Conservation (phyloP, 2,329 filamentous ascomycete genomes). For the Exophiala spinifera region DNA sequence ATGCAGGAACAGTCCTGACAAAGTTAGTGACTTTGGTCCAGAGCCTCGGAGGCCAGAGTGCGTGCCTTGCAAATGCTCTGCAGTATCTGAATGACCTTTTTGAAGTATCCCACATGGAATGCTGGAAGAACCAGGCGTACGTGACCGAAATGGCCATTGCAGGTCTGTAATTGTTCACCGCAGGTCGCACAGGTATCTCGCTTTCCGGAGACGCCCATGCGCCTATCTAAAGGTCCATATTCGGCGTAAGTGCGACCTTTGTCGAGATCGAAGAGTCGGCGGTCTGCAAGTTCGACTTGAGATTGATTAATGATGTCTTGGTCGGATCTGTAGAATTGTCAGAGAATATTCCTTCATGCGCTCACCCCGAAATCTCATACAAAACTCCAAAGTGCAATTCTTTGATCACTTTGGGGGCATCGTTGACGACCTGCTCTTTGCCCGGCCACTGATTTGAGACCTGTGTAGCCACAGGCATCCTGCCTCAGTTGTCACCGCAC, state of each 20-base stretch:
- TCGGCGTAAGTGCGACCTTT: constrained; percentile 71
- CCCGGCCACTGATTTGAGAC: constrained; percentile 9
- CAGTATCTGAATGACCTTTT: constrained; percentile 84
- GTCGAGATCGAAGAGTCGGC: constrained; percentile 86
- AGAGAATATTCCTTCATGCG: constrained; percentile 6
- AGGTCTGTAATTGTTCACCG: constrained; percentile 73
- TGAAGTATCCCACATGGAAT: constrained; percentile 95
- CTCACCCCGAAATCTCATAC: constrained; percentile 45
- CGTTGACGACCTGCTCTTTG: constrained; percentile 88
- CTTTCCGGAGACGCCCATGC: constrained; percentile 87
- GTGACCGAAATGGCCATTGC: constrained; percentile 93
- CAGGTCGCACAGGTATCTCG: constrained; percentile 77
- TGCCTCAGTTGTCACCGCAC: constrained; percentile 14
- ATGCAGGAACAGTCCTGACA: constrained; percentile 73
- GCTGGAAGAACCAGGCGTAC: constrained; percentile 85
- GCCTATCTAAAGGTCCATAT: constrained; percentile 83
- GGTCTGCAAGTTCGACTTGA: constrained; percentile 90
- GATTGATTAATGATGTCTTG: constrained; percentile 95
- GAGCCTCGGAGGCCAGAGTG: neutral
- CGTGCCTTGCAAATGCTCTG: constrained; percentile 85
- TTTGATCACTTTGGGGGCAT: constrained; percentile 85
- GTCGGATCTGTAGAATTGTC: constrained; percentile 60
- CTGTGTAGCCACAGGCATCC: constrained; percentile 20
- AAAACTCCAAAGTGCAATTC: constrained; percentile 92
- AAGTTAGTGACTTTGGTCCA: constrained; percentile 10